Evolutionary conservation across 2,329 filamentous ascomycete species (phyloP).

Genomic region (Fusarium sambucinum): DNA sequence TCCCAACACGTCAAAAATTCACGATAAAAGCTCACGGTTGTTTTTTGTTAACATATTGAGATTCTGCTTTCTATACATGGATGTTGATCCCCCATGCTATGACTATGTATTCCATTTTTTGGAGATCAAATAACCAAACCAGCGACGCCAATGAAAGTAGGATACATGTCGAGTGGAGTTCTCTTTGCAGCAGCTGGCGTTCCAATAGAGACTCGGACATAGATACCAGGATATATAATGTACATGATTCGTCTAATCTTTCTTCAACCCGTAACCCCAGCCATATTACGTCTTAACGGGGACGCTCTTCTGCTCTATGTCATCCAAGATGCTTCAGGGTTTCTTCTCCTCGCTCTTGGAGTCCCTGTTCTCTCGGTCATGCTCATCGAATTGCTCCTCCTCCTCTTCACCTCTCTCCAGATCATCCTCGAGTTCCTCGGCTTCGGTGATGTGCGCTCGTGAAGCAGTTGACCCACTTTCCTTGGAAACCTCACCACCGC

Average conservation of each 20-base stretch:
- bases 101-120: conserved; percentile 30
- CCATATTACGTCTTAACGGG: conserved; percentile 38
- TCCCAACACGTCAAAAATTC: too few relatives aligned
- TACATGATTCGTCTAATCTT: conserved; percentile 47
- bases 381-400: conserved; percentile 50
- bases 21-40: neutral
- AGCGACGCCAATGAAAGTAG: conserved; percentile 40
- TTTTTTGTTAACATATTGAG: neutral
- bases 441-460: conserved; percentile 61
- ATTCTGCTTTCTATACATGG: conserved; percentile 36
- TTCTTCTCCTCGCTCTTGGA: conserved; percentile 38
- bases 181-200: conserved; percentile 36
- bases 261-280: conserved; percentile 13
- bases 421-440: conserved; percentile 65
- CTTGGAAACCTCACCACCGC: conserved; percentile 75
- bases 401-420: conserved; percentile 57
- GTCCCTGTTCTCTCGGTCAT: conserved; percentile 46
- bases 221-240: conserved; percentile 48
- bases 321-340: conserved; percentile 23
- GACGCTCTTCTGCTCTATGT: conserved; percentile 14
- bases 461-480: conserved; percentile 52
- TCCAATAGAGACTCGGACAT: conserved; percentile 41
- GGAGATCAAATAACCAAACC: conserved; percentile 37
- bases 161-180: conserved; percentile 47
- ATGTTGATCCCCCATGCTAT: conserved; percentile 2